These are phyloP conservation scores for Ogataea kodamae DNA, from an alignment of 805 yeast species.

Conservation along the genomic window DNA sequence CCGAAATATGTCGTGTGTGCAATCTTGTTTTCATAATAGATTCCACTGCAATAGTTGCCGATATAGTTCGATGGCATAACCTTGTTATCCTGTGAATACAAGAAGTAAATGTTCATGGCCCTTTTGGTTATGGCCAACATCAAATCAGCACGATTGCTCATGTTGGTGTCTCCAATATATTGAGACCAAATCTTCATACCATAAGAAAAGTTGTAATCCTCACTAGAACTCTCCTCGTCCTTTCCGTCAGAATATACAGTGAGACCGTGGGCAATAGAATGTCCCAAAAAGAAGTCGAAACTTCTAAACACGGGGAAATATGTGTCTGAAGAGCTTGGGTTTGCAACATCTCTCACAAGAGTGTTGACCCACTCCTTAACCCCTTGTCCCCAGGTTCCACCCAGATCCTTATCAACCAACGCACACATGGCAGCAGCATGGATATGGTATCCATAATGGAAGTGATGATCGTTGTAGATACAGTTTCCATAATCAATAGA, in stretches of 20 bases:
- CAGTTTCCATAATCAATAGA: slow-evolving; percentile 71
- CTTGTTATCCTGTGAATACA: slow-evolving; percentile 43
- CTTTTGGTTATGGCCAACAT: slow-evolving; percentile 52
- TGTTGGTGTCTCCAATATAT: slow-evolving; percentile 45
- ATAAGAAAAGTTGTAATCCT: slow-evolving; percentile 61
- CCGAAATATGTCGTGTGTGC: slow-evolving; percentile 70
- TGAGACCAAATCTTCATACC: slow-evolving; percentile 68
- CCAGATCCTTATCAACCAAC: slow-evolving; percentile 44
- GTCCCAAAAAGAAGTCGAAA: slow-evolving; percentile 68
- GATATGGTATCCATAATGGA: slow-evolving; percentile 72
- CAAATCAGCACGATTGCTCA: slow-evolving; percentile 53
- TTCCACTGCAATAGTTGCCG: slow-evolving; percentile 58
- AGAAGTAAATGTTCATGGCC: slow-evolving; percentile 50
- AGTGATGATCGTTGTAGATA: slow-evolving; percentile 71
- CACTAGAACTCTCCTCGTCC: slow-evolving; percentile 63
- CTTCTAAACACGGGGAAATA: slow-evolving; percentile 58
- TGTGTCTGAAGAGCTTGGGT: slow-evolving; percentile 47
- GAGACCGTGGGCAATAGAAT: slow-evolving; percentile 67
- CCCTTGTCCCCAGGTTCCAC: slow-evolving; percentile 49
- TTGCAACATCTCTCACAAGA: slow-evolving; percentile 61
- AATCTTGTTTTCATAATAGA: slow-evolving; percentile 62
- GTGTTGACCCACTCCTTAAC: slow-evolving; percentile 55
- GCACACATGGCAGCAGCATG: slow-evolving; percentile 66
- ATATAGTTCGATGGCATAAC: slow-evolving; percentile 46
- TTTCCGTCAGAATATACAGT: slow-evolving; percentile 56